These are phyloP conservation scores for Globisporangium paroecandrum DNA, from an alignment of 352 stramenopile species.

Conservation along the genomic window DNA sequence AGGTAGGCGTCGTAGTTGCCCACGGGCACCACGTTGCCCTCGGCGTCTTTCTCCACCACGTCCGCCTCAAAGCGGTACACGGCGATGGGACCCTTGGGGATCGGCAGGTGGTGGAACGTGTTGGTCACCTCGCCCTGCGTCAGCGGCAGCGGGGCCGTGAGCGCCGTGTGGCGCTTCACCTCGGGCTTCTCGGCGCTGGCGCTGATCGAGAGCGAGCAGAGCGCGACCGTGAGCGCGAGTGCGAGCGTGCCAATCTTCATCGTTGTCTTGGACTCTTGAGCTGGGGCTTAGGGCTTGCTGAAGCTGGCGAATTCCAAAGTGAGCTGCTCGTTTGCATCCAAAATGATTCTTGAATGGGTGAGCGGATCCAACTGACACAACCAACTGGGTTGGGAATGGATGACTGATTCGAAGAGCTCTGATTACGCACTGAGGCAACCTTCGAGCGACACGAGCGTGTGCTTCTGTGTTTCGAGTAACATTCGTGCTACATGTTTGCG, in stretches of 20 bases:
- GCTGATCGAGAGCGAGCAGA: not conserved
- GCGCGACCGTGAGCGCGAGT: not conserved
- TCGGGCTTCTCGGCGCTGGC: slow-evolving; percentile 20
- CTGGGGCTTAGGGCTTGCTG: not conserved
- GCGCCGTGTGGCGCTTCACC: slow-evolving; percentile 60
- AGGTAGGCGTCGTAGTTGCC: slow-evolving; percentile 74
- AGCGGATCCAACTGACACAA: not conserved
- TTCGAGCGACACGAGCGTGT: not conserved
- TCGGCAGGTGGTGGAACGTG: slow-evolving; percentile 63
- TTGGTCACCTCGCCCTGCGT: slow-evolving; percentile 75
- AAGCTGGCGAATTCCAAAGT: slow-evolving; percentile 6
- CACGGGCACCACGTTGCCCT: slow-evolving; percentile 48
- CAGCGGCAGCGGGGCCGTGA: slow-evolving; percentile 58
- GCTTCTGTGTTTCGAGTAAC: not conserved
- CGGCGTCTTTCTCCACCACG: slow-evolving; percentile 63
- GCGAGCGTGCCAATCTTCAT: slow-evolving; percentile 13
- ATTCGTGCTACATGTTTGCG: not conserved
- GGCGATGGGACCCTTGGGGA: slow-evolving; percentile 74
- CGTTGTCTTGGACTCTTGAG: not conserved
- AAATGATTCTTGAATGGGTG: not conserved
- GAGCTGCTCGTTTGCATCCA: not conserved
- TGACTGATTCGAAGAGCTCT: not conserved
- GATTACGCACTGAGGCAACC: slow-evolving; percentile 4
- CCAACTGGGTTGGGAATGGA: not conserved
- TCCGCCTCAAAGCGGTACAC: slow-evolving; percentile 81